Evolutionary conservation across 345 rosid genomes (phyloP), one percentile per base, ranked within the genome.

Genomic region (Rubroshorea leprosula): DNA sequence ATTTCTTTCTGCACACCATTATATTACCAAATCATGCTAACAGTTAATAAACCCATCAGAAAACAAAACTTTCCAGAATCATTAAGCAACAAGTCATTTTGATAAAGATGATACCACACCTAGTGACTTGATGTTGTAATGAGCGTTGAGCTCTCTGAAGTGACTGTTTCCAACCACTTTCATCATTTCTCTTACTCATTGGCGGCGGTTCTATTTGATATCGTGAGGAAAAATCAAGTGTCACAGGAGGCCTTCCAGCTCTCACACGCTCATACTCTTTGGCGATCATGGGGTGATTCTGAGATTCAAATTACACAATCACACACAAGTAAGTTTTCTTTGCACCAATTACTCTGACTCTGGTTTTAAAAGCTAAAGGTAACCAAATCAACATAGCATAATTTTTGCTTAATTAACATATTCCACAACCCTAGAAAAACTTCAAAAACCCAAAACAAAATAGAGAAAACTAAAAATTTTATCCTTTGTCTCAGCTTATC

Each of bases 261-360:
- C 95, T 73, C 68, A 93, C 90, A 7, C 99, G 95, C 58, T 84
- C 99, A 31, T 85, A 83, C 75, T 93, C 99, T 74, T 80, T 89
- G 21, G 86, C 94, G 31, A 93, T 79, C 72, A 89, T 72, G 5
- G 99, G 91, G 55, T 92, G 79, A 63, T 79, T 75, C 97, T 92
- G 86, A 51, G 14, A 74, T 70, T 38, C 54, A 65, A 61, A 60
- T 54, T 14, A 15, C 51, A 52, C 23, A 49, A 35, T 35, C 1
- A 35, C 12, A 35, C 41, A 35, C 41, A 2, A 35, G 9, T 35
- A 35, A n/a, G n/a, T n/a, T n/a, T n/a, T n/a, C n/a, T n/a, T n/a
- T n/a, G n/a, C n/a, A n/a, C n/a, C n/a, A n/a, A n/a, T n/a, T n/a
- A n/a, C n/a, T n/a, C n/a, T n/a, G n/a, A n/a, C n/a, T n/a, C n/a